Conservation (phyloP, 2,329 filamentous ascomycete genomes). For the Septoria petroselini region DNA sequence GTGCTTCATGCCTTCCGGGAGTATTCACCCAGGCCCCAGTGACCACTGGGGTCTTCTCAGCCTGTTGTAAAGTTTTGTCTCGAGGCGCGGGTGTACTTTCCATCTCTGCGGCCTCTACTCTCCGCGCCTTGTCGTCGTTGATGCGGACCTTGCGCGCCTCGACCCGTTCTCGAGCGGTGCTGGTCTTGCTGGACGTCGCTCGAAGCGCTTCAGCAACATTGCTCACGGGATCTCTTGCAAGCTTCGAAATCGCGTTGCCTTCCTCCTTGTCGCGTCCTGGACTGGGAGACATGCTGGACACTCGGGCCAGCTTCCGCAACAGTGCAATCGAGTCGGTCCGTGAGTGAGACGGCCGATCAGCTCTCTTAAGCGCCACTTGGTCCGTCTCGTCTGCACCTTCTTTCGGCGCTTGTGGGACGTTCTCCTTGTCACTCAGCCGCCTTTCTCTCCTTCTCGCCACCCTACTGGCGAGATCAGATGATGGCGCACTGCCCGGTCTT, state of each 20-base stretch:
- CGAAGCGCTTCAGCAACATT: background rate
- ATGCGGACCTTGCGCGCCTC: conserved; percentile 16
- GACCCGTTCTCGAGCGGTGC: conserved; percentile 3
- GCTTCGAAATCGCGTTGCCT: background rate
- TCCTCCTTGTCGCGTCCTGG: conserved; percentile 34
- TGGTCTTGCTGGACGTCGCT: background rate
- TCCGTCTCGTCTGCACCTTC: background rate
- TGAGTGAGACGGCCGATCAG: conserved; percentile 27
- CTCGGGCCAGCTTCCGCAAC: conserved; percentile 46
- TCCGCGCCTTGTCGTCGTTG: conserved; percentile 14
- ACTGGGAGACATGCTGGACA: conserved; percentile 47
- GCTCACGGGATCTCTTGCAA: background rate
- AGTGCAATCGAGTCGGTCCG: conserved; percentile 48
- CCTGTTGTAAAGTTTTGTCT: background rate
- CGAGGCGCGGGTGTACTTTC: conserved; percentile 3
- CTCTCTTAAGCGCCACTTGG: background rate
- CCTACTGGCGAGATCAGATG: conserved; percentile 11
- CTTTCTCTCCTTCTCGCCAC: conserved; percentile 11
- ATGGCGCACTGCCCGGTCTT: conserved; percentile 16
- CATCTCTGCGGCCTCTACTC: conserved; percentile 9
- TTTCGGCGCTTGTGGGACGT: conserved; percentile 2
- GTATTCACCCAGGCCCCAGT: conserved; percentile 10
- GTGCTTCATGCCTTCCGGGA: conserved; percentile 3
- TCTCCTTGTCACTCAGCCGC: conserved; percentile 18
- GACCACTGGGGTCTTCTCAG: conserved; percentile 4